Evolutionary conservation across 768 basidiomycete genomes (phyloP).

Genomic region (Lactarius sanguifluus): DNA sequence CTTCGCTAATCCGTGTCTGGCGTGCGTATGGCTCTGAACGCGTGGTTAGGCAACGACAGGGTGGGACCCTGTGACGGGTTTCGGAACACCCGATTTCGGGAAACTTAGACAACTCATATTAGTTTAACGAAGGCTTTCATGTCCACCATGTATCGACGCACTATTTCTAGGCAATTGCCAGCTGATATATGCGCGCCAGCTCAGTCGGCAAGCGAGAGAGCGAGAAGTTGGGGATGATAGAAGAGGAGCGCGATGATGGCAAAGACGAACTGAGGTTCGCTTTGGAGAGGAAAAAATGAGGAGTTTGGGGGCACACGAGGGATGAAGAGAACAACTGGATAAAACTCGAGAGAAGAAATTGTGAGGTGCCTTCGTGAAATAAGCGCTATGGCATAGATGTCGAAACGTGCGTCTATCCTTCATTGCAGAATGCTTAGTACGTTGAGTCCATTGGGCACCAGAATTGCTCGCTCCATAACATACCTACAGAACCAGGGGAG

Average conservation of each 20-base stretch:
- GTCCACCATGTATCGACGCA: too few relatives aligned
- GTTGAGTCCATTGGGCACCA: slow-evolving; percentile 26
- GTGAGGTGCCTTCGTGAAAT: slow-evolving; percentile 44
- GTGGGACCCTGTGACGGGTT: slow-evolving; percentile 58
- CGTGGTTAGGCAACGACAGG: slow-evolving; percentile 46
- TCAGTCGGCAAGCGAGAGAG: too few relatives aligned
- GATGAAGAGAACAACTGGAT: too few relatives aligned
- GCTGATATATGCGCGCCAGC: too few relatives aligned
- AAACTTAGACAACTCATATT: slow-evolving; percentile 33
- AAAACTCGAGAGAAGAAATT: slow-evolving; percentile 46
- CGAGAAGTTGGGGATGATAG: too few relatives aligned
- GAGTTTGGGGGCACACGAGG: too few relatives aligned
- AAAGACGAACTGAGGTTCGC: too few relatives aligned
- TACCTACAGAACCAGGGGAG: slow-evolving; percentile 22
- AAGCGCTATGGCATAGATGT: slow-evolving; percentile 38
- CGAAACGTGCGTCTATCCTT: slow-evolving; percentile 39
- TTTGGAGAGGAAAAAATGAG: too few relatives aligned
- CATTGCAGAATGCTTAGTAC: not conserved
- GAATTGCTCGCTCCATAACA: slow-evolving; percentile 26
- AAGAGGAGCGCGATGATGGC: too few relatives aligned
- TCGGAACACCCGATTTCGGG: slow-evolving; percentile 55
- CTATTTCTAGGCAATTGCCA: too few relatives aligned
- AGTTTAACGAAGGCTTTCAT: too few relatives aligned
- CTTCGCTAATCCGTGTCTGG: too few relatives aligned
- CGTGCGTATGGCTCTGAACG: not conserved